These are phyloP conservation scores for Phytophthora megakarya DNA, from an alignment of 352 stramenopile species.

Conservation along the genomic window DNA sequence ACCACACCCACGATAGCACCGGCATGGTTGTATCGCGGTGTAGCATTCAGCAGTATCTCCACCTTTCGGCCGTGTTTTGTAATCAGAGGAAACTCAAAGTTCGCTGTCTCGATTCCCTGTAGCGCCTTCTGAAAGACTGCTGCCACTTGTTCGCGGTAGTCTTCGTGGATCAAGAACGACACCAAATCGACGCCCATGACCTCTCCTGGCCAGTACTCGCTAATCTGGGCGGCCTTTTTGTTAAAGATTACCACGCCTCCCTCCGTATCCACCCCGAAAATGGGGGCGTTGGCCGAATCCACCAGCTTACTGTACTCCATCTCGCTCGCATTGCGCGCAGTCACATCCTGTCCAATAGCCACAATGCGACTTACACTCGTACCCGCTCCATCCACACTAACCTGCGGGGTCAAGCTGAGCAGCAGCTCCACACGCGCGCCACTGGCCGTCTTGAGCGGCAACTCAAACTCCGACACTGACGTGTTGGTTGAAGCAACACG, in stretches of 20 bases:
- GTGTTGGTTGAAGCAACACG: slow-evolving; percentile 52
- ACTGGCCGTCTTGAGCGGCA: slow-evolving; percentile 53
- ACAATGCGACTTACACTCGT: slow-evolving; percentile 53
- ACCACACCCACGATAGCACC: slow-evolving; percentile 74
- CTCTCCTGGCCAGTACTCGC: slow-evolving; percentile 87
- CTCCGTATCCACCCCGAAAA: slow-evolving; percentile 73
- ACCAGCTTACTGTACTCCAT: slow-evolving; percentile 77
- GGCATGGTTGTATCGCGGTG: slow-evolving; percentile 64
- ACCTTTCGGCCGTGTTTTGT: slow-evolving; percentile 79
- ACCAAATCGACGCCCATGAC: slow-evolving; percentile 86
- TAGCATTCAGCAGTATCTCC: slow-evolving; percentile 81
- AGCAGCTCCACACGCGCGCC: slow-evolving; percentile 59
- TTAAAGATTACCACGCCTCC: slow-evolving; percentile 87
- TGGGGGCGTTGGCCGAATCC: slow-evolving; percentile 78
- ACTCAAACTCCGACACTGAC: slow-evolving; percentile 55
- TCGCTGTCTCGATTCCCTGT: slow-evolving; percentile 68
- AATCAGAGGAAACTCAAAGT: slow-evolving; percentile 83
- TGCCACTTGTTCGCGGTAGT: slow-evolving; percentile 66
- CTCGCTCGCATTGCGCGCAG: slow-evolving; percentile 62
- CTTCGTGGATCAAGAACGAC: slow-evolving; percentile 74
- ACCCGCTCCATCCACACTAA: slow-evolving; percentile 37
- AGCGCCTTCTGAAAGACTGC: slow-evolving; percentile 76
- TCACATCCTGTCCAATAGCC: slow-evolving; percentile 75
- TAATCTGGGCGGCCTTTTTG: slow-evolving; percentile 88
- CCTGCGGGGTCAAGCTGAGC: slow-evolving; percentile 58